phyloP scores from a whole-genome alignment of 495 filamentous ascomycete genomes.

The Annulohypoxylon stygium region DNA sequence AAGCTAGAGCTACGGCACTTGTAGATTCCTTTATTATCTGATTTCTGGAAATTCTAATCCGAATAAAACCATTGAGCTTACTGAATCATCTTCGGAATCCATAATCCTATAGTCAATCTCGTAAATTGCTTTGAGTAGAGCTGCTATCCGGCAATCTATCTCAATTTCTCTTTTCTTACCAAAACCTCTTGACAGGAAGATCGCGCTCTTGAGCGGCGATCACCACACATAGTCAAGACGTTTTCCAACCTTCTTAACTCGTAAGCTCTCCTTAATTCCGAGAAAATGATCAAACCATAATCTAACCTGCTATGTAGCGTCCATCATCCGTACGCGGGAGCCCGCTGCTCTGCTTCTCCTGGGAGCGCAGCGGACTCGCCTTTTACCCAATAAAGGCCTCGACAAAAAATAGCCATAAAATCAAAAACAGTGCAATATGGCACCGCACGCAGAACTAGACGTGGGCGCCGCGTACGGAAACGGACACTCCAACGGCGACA shows the following conservation, averaged over 20 bases:
- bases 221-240: conserved; percentile 77
- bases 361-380: conserved; percentile 87
- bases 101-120: not conserved
- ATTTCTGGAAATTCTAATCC: conserved; percentile 7
- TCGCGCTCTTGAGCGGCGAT: conserved; percentile 69
- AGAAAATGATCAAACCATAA: conserved; percentile 14
- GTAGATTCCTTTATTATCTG: conserved; percentile 11
- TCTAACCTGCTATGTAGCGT: conserved; percentile 64
- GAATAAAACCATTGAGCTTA: not conserved
- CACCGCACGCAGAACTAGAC: conserved; percentile 88
- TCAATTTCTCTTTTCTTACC: conserved; percentile 9
- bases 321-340: conserved; percentile 98
- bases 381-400: conserved; percentile 69
- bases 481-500: conserved; percentile 57
- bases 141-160: conserved; percentile 14
- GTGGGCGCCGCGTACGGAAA: conserved; percentile 80
- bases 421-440: conserved; percentile 71
- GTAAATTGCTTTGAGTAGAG: not conserved
- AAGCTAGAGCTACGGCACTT: conserved; percentile 17
- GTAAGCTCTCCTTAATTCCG: conserved; percentile 62
- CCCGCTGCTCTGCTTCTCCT: conserved; percentile 91
- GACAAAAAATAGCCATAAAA: conserved; percentile 38
- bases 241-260: conserved; percentile 93
- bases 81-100: not conserved
- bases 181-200: conserved; percentile 55